These are phyloP conservation scores for Orbilia oligospora DNA, from an alignment of 2,329 filamentous ascomycete species.

Conservation along the genomic window DNA sequence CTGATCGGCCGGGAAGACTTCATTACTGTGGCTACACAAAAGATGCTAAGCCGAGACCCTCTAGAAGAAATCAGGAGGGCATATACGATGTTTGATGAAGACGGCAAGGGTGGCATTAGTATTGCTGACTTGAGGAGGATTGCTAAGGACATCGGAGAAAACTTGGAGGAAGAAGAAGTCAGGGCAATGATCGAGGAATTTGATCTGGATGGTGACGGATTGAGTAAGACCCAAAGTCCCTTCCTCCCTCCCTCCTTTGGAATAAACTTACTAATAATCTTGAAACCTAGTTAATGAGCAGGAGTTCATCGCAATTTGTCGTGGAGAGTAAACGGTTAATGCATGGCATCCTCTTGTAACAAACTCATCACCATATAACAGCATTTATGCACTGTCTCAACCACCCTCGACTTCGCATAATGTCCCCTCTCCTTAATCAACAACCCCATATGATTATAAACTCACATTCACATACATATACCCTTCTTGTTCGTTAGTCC, in stretches of 20 bases:
- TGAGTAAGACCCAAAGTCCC: slow-evolving; percentile 63
- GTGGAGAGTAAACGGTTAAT: slow-evolving; percentile 61
- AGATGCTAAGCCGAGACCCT: slow-evolving; percentile 86
- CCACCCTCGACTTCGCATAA: background rate
- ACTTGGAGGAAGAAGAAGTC: slow-evolving; percentile 91
- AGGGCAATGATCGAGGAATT: slow-evolving; percentile 98
- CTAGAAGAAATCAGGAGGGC: slow-evolving; percentile 91
- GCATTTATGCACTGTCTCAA: slow-evolving; percentile 9
- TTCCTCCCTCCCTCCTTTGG: background rate
- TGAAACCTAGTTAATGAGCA: slow-evolving; percentile 73
- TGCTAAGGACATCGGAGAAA: slow-evolving; percentile 91
- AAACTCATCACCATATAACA: background rate
- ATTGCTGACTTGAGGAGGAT: slow-evolving; percentile 89
- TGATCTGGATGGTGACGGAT: slow-evolving; percentile 92
- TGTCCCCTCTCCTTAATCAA: background rate
- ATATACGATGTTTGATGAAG: slow-evolving; percentile 92
- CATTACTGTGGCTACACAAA: slow-evolving; percentile 81
- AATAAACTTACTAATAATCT: slow-evolving; percentile 29
- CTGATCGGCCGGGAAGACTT: slow-evolving; percentile 81
- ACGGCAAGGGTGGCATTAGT: slow-evolving; percentile 87
- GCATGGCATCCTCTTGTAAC: background rate
- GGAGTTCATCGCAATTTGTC: slow-evolving; percentile 76
- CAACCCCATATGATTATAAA: background rate
- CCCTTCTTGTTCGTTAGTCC: slow-evolving; percentile 15
- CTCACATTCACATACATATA: slow-evolving; percentile 12